phyloP scores from a whole-genome alignment of 108 stramenopile species.

The Cyclostephanos invisitatus region DNA sequence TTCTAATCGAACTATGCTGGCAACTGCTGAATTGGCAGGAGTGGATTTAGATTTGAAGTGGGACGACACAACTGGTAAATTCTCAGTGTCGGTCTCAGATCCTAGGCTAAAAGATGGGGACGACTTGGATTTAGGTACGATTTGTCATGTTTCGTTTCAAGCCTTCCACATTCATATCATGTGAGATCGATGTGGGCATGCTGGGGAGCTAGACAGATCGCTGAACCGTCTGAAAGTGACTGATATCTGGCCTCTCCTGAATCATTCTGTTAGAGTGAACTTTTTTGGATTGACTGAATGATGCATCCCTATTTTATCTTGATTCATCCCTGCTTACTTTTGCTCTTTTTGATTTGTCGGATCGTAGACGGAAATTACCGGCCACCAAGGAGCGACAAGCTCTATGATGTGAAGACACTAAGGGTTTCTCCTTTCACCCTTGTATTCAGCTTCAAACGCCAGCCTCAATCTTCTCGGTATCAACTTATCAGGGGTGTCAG shows the following conservation, averaged over 20 bases:
- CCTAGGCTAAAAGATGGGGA: conserved; percentile 40
- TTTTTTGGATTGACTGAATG: not conserved
- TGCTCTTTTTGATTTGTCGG: conserved; percentile 3
- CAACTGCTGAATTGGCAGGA: conserved; percentile 71
- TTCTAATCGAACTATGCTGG: conserved; percentile 61
- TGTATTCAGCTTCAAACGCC: conserved; percentile 77
- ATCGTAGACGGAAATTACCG: conserved; percentile 50
- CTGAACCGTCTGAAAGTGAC: conserved; percentile 66
- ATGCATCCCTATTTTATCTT: not conserved
- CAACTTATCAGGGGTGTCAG: conserved; percentile 48
- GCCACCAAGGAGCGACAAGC: conserved; percentile 67
- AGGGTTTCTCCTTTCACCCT: conserved; percentile 77
- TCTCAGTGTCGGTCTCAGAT: conserved; percentile 58
- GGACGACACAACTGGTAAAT: conserved; percentile 72
- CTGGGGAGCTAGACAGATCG: conserved; percentile 48
- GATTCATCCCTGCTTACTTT: not conserved
- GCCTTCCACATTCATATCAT: not conserved
- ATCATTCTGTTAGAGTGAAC: not conserved
- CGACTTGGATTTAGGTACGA: conserved; percentile 41
- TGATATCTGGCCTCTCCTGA: conserved; percentile 78
- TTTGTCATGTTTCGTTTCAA: conserved; percentile 2
- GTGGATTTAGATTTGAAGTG: conserved; percentile 66
- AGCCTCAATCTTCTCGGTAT: conserved; percentile 70
- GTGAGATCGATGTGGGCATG: too few relatives aligned
- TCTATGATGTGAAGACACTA: conserved; percentile 70